These are phyloP conservation scores for Priceomyces carsonii DNA, from an alignment of 805 yeast genomes.

Conservation along the genomic window DNA sequence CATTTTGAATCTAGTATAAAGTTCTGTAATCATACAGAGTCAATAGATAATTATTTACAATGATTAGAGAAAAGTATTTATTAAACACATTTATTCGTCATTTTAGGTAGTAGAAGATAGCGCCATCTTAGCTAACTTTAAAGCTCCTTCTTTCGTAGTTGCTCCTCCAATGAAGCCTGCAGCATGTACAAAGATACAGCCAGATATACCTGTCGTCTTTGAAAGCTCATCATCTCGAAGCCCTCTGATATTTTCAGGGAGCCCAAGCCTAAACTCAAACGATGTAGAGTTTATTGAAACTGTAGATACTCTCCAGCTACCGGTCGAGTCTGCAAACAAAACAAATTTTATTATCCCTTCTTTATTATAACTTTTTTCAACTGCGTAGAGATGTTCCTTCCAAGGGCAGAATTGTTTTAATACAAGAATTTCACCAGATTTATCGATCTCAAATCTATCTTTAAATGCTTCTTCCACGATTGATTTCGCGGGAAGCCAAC, in stretches of 20 bases:
- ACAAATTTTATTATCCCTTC: conserved; percentile 69
- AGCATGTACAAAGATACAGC: conserved; percentile 91
- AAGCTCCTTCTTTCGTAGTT: conserved; percentile 72
- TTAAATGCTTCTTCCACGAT: conserved; percentile 72
- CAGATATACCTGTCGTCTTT: conserved; percentile 74
- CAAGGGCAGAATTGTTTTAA: conserved; percentile 85
- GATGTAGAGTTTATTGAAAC: conserved; percentile 80
- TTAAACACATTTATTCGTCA: too few species aligned
- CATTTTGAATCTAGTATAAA: too few species aligned
- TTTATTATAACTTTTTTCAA: conserved; percentile 62
- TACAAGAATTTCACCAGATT: conserved; percentile 71
- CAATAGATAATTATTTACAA: too few species aligned
- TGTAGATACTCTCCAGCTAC: conserved; percentile 84
- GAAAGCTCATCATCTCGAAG: conserved; percentile 83
- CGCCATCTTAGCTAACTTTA: conserved; percentile 63
- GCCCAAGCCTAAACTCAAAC: conserved; percentile 81
- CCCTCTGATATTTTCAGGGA: conserved; percentile 96
- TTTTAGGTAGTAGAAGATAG: too few species aligned
- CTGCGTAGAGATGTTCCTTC: conserved; percentile 85
- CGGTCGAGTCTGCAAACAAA: conserved; percentile 71
- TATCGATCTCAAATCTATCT: conserved; percentile 58
- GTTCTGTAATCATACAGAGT: too few species aligned
- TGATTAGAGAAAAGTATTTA: too few species aligned
- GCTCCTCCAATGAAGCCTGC: conserved; percentile 98
- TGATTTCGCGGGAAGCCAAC: conserved; percentile 90